Conservation (phyloP, 257 asterid genomes). For the Petrea volubilis region DNA sequence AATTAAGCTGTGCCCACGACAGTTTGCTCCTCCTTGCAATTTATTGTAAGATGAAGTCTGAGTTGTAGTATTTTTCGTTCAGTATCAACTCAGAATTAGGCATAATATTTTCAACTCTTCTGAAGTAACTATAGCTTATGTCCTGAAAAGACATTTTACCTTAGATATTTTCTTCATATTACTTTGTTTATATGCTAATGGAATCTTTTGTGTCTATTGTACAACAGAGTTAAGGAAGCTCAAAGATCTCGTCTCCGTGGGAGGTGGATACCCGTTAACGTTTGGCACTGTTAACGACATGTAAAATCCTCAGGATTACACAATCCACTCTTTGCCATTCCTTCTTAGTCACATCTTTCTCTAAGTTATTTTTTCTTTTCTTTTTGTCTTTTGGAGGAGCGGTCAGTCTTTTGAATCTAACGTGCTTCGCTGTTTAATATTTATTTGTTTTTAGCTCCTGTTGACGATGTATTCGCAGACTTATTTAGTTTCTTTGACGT, state of each 20-base stretch:
- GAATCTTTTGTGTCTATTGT: background rate
- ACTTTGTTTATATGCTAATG: background rate
- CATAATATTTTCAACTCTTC: too few species aligned
- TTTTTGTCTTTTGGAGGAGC: slow-evolving; percentile 18
- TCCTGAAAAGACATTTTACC: background rate
- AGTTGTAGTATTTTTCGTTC: background rate
- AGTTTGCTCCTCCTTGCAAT: background rate
- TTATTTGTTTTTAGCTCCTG: slow-evolving; percentile 26
- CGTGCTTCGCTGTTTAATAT: slow-evolving; percentile 24
- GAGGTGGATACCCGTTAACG: background rate
- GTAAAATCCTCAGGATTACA: slow-evolving; percentile 33
- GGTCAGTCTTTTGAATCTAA: slow-evolving; percentile 20
- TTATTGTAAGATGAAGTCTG: slow-evolving; percentile 1
- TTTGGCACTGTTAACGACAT: slow-evolving; percentile 26
- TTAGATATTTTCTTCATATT: background rate
- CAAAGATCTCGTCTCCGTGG: too few species aligned
- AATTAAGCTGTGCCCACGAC: slow-evolving; percentile 38
- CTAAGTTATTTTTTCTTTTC: background rate
- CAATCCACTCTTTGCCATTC: slow-evolving; percentile 22
- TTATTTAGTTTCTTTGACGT: slow-evolving; percentile 26
- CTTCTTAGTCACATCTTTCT: slow-evolving; percentile 16
- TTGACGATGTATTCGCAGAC: slow-evolving; percentile 23
- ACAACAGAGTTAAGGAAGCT: slow-evolving; percentile 29
- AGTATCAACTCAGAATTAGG: background rate
- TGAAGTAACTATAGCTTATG: background rate